Percentiles rank a stretch among this genome's conserved stretches.
Conservation (phyloP, 768 basidiomycete species). For the Phanerochaete sordida region DNA sequence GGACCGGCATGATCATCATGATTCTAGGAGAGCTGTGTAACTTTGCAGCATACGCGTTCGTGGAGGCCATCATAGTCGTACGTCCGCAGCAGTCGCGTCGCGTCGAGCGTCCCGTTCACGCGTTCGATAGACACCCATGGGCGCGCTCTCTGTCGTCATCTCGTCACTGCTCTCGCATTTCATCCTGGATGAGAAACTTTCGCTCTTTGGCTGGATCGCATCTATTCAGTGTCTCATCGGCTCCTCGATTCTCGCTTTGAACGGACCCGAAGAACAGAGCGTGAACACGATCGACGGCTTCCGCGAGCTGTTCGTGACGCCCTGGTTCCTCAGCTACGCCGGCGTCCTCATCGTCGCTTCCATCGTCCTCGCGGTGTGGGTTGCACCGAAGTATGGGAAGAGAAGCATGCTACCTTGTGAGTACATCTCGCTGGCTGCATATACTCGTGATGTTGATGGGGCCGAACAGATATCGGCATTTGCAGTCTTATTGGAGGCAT, state of each 20-base stretch:
- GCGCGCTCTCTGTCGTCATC: slow-evolving; percentile 90
- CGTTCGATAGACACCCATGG: slow-evolving; percentile 71
- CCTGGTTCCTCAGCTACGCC: slow-evolving; percentile 73
- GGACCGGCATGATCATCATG: slow-evolving; percentile 47
- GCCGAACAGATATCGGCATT: slow-evolving; percentile 52
- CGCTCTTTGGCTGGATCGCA: slow-evolving; percentile 94
- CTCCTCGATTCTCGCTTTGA: slow-evolving; percentile 82
- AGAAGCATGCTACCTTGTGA: slow-evolving; percentile 74
- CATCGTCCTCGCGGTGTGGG: slow-evolving; percentile 68
- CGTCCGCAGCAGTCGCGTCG: slow-evolving; percentile 17
- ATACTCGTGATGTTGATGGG: background rate
- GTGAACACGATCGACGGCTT: slow-evolving; percentile 67
- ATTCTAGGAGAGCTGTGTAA: slow-evolving; percentile 27
- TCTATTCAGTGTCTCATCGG: slow-evolving; percentile 86
- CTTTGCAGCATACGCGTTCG: slow-evolving; percentile 70
- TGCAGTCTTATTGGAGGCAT: slow-evolving; percentile 95
- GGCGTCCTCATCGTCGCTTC: slow-evolving; percentile 56
- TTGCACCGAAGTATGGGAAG: slow-evolving; percentile 83
- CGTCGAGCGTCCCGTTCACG: background rate
- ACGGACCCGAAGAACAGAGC: slow-evolving; percentile 69
- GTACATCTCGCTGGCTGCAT: background rate
- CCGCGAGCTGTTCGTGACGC: slow-evolving; percentile 70
- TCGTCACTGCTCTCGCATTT: slow-evolving; percentile 88
- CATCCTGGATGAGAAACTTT: slow-evolving; percentile 85
- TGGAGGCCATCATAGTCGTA: slow-evolving; percentile 85